Evolutionary conservation across 805 yeast genomes (phyloP).

Genomic region (Myxozyma vanderwaltii): DNA sequence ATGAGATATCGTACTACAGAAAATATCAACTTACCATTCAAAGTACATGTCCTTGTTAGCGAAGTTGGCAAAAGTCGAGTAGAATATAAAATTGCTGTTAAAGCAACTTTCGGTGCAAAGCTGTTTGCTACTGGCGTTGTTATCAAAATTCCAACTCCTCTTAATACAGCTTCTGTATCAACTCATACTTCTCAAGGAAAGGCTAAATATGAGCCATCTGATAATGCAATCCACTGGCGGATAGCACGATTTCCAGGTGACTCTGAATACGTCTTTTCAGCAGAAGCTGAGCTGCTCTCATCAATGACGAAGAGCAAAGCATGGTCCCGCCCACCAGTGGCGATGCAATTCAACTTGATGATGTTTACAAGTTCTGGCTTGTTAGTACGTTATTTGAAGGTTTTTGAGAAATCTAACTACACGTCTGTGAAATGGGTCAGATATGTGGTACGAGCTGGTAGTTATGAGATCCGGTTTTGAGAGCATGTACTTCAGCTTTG

Average conservation of each 20-base stretch:
- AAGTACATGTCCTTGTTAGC: slow-evolving; percentile 58
- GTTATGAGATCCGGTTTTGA: slow-evolving; percentile 59
- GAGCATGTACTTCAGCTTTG: not conserved
- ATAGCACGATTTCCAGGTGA: slow-evolving; percentile 68
- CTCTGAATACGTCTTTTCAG: slow-evolving; percentile 61
- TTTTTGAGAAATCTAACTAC: slow-evolving; percentile 62
- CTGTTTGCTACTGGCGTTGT: slow-evolving; percentile 64
- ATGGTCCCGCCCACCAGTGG: slow-evolving; percentile 78
- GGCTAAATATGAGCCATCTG: slow-evolving; percentile 67
- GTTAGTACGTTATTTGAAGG: slow-evolving; percentile 68
- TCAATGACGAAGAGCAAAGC: slow-evolving; percentile 39
- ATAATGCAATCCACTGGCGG: slow-evolving; percentile 67
- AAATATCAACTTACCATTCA: slow-evolving; percentile 70
- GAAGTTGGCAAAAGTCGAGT: slow-evolving; percentile 50
- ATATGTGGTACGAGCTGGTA: slow-evolving; percentile 73
- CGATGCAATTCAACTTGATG: slow-evolving; percentile 64
- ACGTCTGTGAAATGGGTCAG: slow-evolving; percentile 85
- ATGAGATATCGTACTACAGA: slow-evolving; percentile 66
- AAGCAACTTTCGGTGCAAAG: slow-evolving; percentile 58
- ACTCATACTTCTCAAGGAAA: slow-evolving; percentile 59
- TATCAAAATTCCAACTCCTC: slow-evolving; percentile 70
- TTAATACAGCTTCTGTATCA: slow-evolving; percentile 54
- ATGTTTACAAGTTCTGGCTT: slow-evolving; percentile 80
- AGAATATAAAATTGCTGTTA: slow-evolving; percentile 61
- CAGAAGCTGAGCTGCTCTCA: slow-evolving; percentile 50